phyloP scores from a whole-genome alignment of 2,329 filamentous ascomycete genomes.

The Talaromyces sp. region DNA sequence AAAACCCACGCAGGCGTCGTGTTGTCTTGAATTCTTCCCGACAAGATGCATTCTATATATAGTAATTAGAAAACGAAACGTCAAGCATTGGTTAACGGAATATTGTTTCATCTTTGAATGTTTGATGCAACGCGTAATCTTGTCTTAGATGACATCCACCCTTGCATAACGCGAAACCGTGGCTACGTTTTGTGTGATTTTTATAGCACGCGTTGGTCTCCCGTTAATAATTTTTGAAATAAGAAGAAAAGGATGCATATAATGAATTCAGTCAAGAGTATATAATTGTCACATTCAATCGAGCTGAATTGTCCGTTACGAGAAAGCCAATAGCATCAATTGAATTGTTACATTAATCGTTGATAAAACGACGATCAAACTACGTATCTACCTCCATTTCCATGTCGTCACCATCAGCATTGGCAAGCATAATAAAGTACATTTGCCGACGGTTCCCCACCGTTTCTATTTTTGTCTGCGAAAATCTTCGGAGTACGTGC shows the following conservation, averaged over 20 bases:
- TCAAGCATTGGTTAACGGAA: not conserved
- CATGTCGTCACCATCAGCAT: not conserved
- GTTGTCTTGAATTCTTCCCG: not conserved
- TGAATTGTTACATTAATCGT: not conserved
- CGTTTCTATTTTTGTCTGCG: not conserved
- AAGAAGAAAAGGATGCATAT: too few relatives aligned
- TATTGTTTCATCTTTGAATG: not conserved
- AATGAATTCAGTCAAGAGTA: not conserved
- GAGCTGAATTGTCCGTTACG: not conserved
- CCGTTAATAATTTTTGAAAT: too few relatives aligned
- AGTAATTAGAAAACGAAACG: not conserved
- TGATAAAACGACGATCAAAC: not conserved
- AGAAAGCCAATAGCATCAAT: not conserved
- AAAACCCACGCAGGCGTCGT: not conserved
- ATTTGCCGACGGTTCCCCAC: not conserved
- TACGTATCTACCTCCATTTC: not conserved
- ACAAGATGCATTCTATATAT: not conserved
- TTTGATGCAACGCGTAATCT: not conserved
- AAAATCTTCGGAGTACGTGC: not conserved
- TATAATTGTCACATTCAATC: not conserved
- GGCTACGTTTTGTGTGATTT: not conserved
- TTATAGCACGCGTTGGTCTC: not conserved
- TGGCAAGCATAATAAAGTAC: not conserved
- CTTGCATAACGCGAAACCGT: not conserved
- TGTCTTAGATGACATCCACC: not conserved